Percentiles rank a stretch among this genome's conserved stretches.
phyloP scores from a whole-genome alignment of 257 asterid species.

The Solanum gandarillasii region DNA sequence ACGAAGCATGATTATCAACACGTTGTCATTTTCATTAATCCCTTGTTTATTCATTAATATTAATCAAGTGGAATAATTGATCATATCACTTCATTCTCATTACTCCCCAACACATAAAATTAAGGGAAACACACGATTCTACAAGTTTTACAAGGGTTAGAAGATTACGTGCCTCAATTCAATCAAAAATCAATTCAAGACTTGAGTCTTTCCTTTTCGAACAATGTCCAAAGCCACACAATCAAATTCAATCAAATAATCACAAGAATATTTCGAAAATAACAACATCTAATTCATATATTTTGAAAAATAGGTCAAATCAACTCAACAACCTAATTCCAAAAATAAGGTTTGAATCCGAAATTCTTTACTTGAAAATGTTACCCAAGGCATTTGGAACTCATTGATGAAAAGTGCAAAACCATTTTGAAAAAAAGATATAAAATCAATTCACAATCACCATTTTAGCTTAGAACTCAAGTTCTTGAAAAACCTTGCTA shows the following conservation, averaged over 20 bases:
- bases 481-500: neutral
- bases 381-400: neutral
- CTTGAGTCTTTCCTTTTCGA: neutral
- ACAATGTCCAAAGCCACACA: neutral
- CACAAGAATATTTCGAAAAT: neutral
- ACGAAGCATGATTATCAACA: neutral
- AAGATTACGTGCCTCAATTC: neutral
- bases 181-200: neutral
- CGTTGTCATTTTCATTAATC: neutral
- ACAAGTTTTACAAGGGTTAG: neutral
- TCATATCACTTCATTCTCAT: neutral
- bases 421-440: too few relatives aligned
- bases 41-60: too few relatives aligned
- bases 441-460: neutral
- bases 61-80: neutral
- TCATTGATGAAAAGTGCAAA: neutral
- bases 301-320: neutral
- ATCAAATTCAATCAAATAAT: neutral
- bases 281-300: neutral
- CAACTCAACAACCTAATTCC: neutral
- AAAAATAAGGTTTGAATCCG: neutral
- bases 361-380: too few relatives aligned
- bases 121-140: neutral
- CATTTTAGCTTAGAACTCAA: neutral
- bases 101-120: neutral